Evolutionary conservation across 768 basidiomycete genomes (phyloP).

Genomic region (Leccinum barrowsii): DNA sequence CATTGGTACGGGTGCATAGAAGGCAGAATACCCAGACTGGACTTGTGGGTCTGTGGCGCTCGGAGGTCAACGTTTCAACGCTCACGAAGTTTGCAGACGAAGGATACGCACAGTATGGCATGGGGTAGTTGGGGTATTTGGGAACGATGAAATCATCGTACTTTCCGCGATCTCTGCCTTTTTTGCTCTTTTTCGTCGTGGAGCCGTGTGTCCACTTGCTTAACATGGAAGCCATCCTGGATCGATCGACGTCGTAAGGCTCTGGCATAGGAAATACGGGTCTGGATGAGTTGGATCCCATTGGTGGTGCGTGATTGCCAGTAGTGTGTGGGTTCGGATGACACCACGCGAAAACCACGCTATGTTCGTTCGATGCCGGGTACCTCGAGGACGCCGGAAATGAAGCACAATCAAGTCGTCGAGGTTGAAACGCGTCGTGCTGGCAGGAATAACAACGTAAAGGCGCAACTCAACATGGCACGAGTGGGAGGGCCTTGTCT

Average conservation of each 20-base stretch:
- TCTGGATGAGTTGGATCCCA: slow-evolving; percentile 27
- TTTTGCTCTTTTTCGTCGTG: slow-evolving; percentile 16
- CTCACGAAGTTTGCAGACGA: neutral
- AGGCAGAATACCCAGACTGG: slow-evolving; percentile 22
- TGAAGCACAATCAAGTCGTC: neutral
- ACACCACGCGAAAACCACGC: slow-evolving; percentile 2
- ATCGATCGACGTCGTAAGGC: neutral
- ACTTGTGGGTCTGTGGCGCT: slow-evolving; percentile 23
- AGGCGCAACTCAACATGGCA: neutral
- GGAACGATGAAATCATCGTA: slow-evolving; percentile 16
- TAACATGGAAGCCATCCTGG: slow-evolving; percentile 2
- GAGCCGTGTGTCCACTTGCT: slow-evolving; percentile 18
- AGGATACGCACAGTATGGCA: slow-evolving; percentile 25
- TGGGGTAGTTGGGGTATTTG: slow-evolving; percentile 10
- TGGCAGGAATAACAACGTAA: neutral
- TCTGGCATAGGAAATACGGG: slow-evolving; percentile 19
- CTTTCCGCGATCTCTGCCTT: slow-evolving; percentile 16
- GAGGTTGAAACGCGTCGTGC: neutral
- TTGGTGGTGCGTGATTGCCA: slow-evolving; percentile 4
- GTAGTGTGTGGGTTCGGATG: neutral
- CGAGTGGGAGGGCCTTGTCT: neutral
- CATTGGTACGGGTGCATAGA: slow-evolving; percentile 30
- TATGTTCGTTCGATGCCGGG: slow-evolving; percentile 4
- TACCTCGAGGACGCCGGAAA: slow-evolving; percentile 7
- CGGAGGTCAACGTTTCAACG: slow-evolving; percentile 17